phyloP scores from a whole-genome alignment of 2,329 filamentous ascomycete species.

The Apiospora malaysiana region DNA sequence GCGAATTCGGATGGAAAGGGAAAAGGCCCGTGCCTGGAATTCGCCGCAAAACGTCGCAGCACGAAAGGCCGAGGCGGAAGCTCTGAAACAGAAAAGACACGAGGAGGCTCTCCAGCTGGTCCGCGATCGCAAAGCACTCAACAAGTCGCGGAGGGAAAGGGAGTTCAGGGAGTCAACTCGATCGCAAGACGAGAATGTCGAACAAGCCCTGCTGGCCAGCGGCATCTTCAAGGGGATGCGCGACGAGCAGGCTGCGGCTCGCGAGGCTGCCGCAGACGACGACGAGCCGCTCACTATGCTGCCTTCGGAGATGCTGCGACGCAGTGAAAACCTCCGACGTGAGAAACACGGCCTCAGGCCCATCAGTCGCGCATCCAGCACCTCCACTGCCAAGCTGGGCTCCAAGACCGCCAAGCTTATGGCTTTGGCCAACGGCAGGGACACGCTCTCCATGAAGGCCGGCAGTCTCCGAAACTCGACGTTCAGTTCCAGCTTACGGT shows the following conservation, averaged over 20 bases:
- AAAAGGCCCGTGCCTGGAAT: conserved; percentile 55
- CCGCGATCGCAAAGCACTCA: conserved; percentile 28
- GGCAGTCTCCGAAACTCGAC: conserved; percentile 40
- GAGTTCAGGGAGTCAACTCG: conserved; percentile 32
- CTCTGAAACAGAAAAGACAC: conserved; percentile 30
- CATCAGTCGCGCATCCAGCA: conserved; percentile 20
- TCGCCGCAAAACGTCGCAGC: conserved; percentile 35
- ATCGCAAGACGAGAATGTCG: conserved; percentile 31
- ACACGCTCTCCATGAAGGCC: conserved; percentile 39
- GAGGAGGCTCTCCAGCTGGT: conserved; percentile 35
- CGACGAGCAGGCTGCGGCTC: conserved; percentile 36
- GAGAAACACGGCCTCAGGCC: conserved; percentile 33
- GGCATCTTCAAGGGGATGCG: conserved; percentile 36
- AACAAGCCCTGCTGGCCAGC: conserved; percentile 38
- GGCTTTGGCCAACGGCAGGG: conserved; percentile 34
- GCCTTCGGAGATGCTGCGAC: conserved; percentile 33
- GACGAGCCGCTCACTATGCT: conserved; percentile 26
- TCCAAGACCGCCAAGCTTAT: conserved; percentile 40
- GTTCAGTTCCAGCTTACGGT: conserved; percentile 42
- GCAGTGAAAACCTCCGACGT: conserved; percentile 38
- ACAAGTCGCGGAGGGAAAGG: conserved; percentile 28
- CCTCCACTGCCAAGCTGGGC: conserved; percentile 32
- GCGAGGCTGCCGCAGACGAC: conserved; percentile 30
- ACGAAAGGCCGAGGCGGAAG: conserved; percentile 33
- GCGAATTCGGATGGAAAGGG: conserved; percentile 58